Base-by-base conservation (phyloP, 129 eudicot genomes). In the Saposhnikovia divaricata region DNA sequence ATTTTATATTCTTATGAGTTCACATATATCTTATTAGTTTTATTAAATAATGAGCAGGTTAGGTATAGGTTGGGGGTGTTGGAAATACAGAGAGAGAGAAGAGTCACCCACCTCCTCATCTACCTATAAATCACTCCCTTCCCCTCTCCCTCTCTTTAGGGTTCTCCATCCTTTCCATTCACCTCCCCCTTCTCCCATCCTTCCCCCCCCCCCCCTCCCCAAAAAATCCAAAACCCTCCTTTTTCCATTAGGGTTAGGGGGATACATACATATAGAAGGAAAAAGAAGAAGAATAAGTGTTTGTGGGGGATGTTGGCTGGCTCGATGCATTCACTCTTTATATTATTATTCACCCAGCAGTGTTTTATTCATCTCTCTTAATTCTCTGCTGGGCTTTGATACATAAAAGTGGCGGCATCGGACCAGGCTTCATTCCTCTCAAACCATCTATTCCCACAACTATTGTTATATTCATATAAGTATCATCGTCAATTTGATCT, bases 401-500 rank as follows among this genome's bases (percentile, higher is more conserved):
- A 34, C 7, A 10, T 68, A 14, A 51, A 16, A 43, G 89, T 85
- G 89, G 75, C 80, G 87, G 87, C 89, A 77, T 89, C 98, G 98
- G 98, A 93, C 98, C 98, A 93, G 98, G 98, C 98, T 93, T 93
- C 98, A 91, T 93, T 93, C 98, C 98, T 90, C 92, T 86, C 98
- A 93, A 93, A 89, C 77, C 83, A 59, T 86, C 80, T 82, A 82
- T 80, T 73, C 19, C 28, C 70, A 34, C 37, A 34, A 34, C 37
- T 34, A 31, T 31, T 34, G 1, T 31, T 0, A 34, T 34, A 34
- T 34, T 13, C 5, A 19, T 34, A 23, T 43, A 9, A 3, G 27
- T 25, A 5, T 74, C 25, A 43, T 6, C n/a, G 39, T 74, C 6
- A 25, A 18, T 44, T 10, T 50, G 6, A 50, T 50, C 19, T 50